Conservation (phyloP, 306 rosid species). For the Pyrus bretschneideri region DNA sequence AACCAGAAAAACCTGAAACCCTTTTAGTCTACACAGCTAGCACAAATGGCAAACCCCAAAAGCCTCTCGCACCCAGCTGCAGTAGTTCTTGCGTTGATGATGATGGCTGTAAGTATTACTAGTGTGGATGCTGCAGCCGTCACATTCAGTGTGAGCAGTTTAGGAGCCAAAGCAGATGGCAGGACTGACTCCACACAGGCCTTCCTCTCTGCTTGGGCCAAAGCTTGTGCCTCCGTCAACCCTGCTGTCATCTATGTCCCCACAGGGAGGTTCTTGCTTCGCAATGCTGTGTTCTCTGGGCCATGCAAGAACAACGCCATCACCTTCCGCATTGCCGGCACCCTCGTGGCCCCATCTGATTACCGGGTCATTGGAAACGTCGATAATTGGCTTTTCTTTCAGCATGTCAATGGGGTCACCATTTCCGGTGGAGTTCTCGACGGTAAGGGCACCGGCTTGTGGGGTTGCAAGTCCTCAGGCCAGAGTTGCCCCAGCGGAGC, state of each 20-base stretch:
- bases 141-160: slow-evolving; percentile 22
- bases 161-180: slow-evolving; percentile 34
- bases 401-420: slow-evolving; percentile 29
- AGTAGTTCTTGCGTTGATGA: neutral
- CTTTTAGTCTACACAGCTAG: neutral
- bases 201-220: slow-evolving; percentile 30
- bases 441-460: slow-evolving; percentile 38
- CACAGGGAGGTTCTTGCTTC: slow-evolving; percentile 28
- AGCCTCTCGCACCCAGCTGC: neutral
- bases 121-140: neutral
- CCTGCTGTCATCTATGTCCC: slow-evolving; percentile 39
- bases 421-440: slow-evolving; percentile 39
- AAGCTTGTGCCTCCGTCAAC: slow-evolving; percentile 29
- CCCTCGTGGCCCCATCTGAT: slow-evolving; percentile 39
- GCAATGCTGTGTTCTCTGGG: slow-evolving; percentile 28
- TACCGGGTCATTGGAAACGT: slow-evolving; percentile 28
- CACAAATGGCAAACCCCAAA: slow-evolving; percentile 9
- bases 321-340: slow-evolving; percentile 30
- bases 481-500: slow-evolving; percentile 44
- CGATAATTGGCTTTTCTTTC: slow-evolving; percentile 34
- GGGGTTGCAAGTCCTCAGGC: slow-evolving; percentile 45
- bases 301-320: slow-evolving; percentile 31
- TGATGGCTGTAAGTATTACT: neutral
- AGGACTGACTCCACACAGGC: slow-evolving; percentile 29
- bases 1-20: neutral